Evolutionary conservation across 306 rosid genomes (phyloP).

Genomic region (Rosa chinensis): DNA sequence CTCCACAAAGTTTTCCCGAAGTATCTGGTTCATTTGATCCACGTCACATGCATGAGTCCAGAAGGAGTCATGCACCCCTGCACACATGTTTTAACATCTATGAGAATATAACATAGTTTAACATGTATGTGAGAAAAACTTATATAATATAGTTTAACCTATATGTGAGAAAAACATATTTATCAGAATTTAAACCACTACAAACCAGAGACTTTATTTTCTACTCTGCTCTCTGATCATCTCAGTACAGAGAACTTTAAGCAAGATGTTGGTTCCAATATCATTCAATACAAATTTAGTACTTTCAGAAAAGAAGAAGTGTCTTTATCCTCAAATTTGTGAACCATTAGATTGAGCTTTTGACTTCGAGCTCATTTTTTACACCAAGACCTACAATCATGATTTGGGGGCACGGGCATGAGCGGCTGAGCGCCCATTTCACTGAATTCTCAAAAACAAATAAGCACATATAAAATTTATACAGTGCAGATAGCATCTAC

Average conservation of each 20-base stretch:
- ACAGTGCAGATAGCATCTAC: background rate
- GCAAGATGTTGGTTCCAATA: background rate
- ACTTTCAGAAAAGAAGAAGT: background rate
- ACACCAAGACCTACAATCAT: background rate
- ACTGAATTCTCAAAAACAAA: background rate
- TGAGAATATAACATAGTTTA: background rate
- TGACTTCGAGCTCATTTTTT: background rate
- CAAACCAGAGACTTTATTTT: background rate
- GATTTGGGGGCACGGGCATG: background rate
- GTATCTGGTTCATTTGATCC: conserved; percentile 68
- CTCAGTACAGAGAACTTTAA: background rate
- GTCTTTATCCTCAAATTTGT: background rate
- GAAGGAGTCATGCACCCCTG: conserved; percentile 91
- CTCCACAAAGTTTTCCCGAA: conserved; percentile 74
- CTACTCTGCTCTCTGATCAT: background rate
- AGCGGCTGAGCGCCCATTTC: background rate
- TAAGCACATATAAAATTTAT: background rate
- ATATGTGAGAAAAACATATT: background rate
- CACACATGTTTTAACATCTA: conserved; percentile 18
- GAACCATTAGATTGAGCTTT: background rate
- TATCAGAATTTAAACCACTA: background rate
- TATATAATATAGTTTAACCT: background rate
- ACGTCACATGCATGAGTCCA: conserved; percentile 92
- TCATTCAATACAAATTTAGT: background rate
- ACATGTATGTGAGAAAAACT: background rate